Evolutionary conservation across 805 yeast genomes (phyloP).

Genomic region (Saccharomyces mikatae): DNA sequence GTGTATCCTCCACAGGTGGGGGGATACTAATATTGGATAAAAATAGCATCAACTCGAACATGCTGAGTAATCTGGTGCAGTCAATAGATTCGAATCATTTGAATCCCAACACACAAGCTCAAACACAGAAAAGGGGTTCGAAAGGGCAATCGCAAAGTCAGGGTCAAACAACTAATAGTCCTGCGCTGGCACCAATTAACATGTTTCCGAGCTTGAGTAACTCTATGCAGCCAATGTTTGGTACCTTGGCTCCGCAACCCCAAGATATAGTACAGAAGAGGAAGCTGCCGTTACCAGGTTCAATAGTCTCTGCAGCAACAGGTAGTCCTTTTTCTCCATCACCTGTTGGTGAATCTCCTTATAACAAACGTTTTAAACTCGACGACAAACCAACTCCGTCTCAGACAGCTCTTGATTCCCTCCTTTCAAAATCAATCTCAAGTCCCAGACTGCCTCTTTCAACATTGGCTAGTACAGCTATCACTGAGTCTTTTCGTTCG

Average conservation of each 20-base stretch:
- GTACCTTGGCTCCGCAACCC: not conserved
- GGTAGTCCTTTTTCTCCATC: conserved; percentile 15
- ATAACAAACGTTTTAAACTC: conserved; percentile 15
- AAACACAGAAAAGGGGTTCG: not conserved
- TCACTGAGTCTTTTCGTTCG: not conserved
- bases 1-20: not conserved
- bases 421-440: conserved; percentile 21
- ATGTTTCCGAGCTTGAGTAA: conserved; percentile 6
- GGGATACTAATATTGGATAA: conserved; percentile 20
- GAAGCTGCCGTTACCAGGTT: conserved; percentile 6
- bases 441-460: conserved; percentile 12
- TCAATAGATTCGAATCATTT: conserved; percentile 8
- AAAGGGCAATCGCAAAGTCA: not conserved
- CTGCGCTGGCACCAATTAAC: conserved; percentile 12
- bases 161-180: conserved; percentile 9
- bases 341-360: conserved; percentile 15
- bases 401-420: conserved; percentile 26
- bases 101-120: not conserved
- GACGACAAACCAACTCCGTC: conserved; percentile 27
- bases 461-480: not conserved
- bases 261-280: conserved; percentile 2
- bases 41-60: conserved; percentile 17
- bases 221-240: not conserved
- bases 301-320: not conserved
- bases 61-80: conserved; percentile 14